Evolutionary conservation across 2,329 filamentous ascomycete species (phyloP), one percentile per base, ranked within the genome.

Genomic region (Cordyceps cicadae): DNA sequence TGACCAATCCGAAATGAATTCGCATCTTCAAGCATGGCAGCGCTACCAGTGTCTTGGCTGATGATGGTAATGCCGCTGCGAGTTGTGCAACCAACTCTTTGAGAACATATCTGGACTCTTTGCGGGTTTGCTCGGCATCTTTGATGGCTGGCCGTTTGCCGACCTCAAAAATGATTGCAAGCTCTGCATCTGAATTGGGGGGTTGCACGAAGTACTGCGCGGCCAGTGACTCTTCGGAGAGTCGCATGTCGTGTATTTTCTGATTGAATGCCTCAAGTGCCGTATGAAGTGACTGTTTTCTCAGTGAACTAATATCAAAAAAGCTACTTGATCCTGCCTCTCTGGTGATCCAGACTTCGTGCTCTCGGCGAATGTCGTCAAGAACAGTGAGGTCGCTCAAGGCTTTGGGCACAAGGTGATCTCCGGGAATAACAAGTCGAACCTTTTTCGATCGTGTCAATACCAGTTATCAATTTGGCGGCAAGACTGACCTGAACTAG

Each of bases 301-400:
- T 63, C 5, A 66, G 62, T 24, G 69, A 65, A 46, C 56, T 61
- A 26, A 75, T 63, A 6, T 68, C 65, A 12, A 75, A 64, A 17
- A 68, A 34, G 1, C 34, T 56, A 29, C 51, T 53, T 3, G 41
- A 34, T 9, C 21, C 53, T 26, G 66, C 53, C 8, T 63, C 60
- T 6, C 60, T 62, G 3, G 58, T 67, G 14, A 76, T 73, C 67
- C 73, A 76, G 6, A 73, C 68, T 34, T 64, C 62, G 49, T 72
- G 59, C 4, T 62, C 63, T 43, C 60, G 66, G 3, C 72, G 66
- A 17, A 75, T 67, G 3, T 64, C 62, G 26, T 74, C 63, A 5
- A 76, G 59, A 1, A 59, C 63, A 0, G 45, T 41, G 6, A 65
- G 60, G 1, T 68, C 62, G 26, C 69, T 65, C 2, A 75, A 51